Evolutionary conservation across 352 stramenopile genomes (phyloP), one percentile per base, ranked within the genome.

Genomic region (Phytophthora pistaciae): DNA sequence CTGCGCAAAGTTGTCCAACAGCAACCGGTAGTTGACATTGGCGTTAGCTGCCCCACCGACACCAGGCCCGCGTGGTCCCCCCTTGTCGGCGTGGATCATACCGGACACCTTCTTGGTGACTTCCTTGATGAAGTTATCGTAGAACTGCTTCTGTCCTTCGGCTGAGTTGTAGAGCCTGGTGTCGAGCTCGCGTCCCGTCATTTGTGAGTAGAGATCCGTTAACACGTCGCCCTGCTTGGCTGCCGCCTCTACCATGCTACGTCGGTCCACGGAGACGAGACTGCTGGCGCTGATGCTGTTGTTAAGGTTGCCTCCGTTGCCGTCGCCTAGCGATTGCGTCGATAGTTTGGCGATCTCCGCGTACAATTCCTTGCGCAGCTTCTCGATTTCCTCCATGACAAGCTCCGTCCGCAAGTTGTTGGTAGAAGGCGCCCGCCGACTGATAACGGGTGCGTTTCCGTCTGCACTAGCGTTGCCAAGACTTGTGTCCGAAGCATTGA

Each of bases 51-150:
- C 68, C 14, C 69, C 72, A 21, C 76, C 75, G 21, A 78, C 70
- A n/a, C 70, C 68, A n/a, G 76, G 59, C 2, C 68, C 74, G 21
- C 60, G 67, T 20, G 31, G 63, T 3, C 48, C 36, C 14, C 53
- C 42, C 57, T 90, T 91, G 11, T 91, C 84, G 38, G 60, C 59
- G 36, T 85, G 84, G 20, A 92, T 56, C 33, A 91, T 66, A 4
- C 75, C 66, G 50, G 83, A 85, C 36, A 96, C 88, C 63, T 93
- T 96, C 61, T 94, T 93, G 10, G 82, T 92, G 29, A 95, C 72
- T 68, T 93, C 87, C 50, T 89, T 87, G 55, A 94, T 77, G 38
- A 92, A 83, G 8, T 75, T 77, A 57, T 95, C 87, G 73, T 93
- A 92, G 33, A 90, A 80, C 52, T 91, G 82, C 40, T 80, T 83